Evolutionary conservation across 2,329 filamentous ascomycete species (phyloP).

Genomic region (Penicillium hesseltinei): DNA sequence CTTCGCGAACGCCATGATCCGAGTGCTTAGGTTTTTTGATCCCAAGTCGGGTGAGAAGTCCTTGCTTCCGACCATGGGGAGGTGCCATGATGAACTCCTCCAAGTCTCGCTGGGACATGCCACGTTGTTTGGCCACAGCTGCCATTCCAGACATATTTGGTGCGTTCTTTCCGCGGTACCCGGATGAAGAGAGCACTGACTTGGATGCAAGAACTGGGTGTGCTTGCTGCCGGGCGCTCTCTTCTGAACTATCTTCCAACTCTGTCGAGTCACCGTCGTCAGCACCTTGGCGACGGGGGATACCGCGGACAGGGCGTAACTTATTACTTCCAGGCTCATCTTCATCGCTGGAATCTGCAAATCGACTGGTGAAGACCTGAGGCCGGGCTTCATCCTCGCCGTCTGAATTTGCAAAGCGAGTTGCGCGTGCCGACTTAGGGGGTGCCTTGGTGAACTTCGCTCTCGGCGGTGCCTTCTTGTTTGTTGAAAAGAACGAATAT

Average conservation of each 20-base stretch:
- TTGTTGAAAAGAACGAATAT: slow-evolving; percentile 42
- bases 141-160: slow-evolving; percentile 33
- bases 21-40: slow-evolving; percentile 28
- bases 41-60: slow-evolving; percentile 36
- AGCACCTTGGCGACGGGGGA: slow-evolving; percentile 56
- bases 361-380: slow-evolving; percentile 55
- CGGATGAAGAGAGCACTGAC: slow-evolving; percentile 20
- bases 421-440: slow-evolving; percentile 37
- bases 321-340: slow-evolving; percentile 47
- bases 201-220: slow-evolving; percentile 28
- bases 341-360: slow-evolving; percentile 72
- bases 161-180: slow-evolving; percentile 37
- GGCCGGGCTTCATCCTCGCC: slow-evolving; percentile 48
- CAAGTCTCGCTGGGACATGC: slow-evolving; percentile 47
- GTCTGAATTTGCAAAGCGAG: slow-evolving; percentile 61
- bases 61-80: slow-evolving; percentile 29
- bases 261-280: slow-evolving; percentile 64
- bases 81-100: slow-evolving; percentile 37
- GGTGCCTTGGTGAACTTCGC: slow-evolving; percentile 25
- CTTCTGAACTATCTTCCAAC: slow-evolving; percentile 60
- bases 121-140: slow-evolving; percentile 52
- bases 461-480: slow-evolving; percentile 32
- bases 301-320: slow-evolving; percentile 58
- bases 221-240: slow-evolving; percentile 34
- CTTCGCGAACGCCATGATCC: slow-evolving; percentile 50